Evolutionary conservation across 2,329 filamentous ascomycete species (phyloP).

Genomic region (Diaporthe sp.): DNA sequence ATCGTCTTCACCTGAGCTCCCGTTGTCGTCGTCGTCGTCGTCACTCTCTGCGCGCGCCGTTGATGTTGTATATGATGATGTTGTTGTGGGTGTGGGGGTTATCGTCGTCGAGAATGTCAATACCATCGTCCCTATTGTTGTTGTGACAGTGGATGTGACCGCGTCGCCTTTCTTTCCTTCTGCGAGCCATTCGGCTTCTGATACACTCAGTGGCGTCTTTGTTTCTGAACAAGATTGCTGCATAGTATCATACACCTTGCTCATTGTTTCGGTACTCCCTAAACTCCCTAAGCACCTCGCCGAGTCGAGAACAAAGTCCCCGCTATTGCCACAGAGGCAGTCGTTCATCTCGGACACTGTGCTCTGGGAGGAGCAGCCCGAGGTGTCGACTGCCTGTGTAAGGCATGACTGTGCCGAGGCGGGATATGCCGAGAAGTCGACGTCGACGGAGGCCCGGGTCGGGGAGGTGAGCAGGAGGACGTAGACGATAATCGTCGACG

Average conservation of each 20-base stretch:
- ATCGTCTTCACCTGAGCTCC: not conserved
- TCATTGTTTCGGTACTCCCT: not conserved
- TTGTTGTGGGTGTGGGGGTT: conserved; percentile 12
- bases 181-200: conserved; percentile 20
- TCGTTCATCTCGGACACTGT: conserved; percentile 57
- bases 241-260: conserved; percentile 31
- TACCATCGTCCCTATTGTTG: conserved; percentile 29
- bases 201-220: conserved; percentile 33
- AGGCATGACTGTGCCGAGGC: conserved; percentile 59
- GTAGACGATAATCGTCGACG: conserved; percentile 5
- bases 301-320: conserved; percentile 61
- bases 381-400: conserved; percentile 54
- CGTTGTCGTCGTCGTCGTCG: not conserved
- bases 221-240: conserved; percentile 29
- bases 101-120: conserved; percentile 31
- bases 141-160: conserved; percentile 34
- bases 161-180: not conserved
- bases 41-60: not conserved
- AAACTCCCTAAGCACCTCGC: conserved; percentile 59
- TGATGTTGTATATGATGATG: conserved; percentile 1
- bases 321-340: conserved; percentile 64
- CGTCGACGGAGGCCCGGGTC: not conserved
- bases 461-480: conserved; percentile 18
- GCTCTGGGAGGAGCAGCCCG: conserved; percentile 56
- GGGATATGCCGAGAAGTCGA: conserved; percentile 61